Base-by-base conservation (phyloP, 2,329 filamentous ascomycete species). In the Pestalotiopsis sp. region DNA sequence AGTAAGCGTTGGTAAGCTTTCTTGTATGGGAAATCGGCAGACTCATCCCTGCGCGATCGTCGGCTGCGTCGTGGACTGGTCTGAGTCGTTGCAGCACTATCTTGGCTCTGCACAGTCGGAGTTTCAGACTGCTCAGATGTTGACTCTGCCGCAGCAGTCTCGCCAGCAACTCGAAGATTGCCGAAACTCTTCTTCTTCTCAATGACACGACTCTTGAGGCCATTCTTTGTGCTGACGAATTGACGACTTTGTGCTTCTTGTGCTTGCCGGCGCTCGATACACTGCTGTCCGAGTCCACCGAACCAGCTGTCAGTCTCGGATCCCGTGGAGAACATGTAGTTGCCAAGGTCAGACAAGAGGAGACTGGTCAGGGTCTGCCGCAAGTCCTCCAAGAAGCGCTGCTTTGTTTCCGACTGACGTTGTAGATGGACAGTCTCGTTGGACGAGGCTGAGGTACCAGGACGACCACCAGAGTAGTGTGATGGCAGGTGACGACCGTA, bases 241-340 rank as follows among this genome's bases (percentile, higher is more conserved):
- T 84, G 76, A 70, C 83, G 77, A 65, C 83, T 82, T 62, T 84
- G 83, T 52, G 82, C 81, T 69, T 89, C 84, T 39, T 86, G 79
- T 3, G 86, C 84, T 64, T 90, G 87, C 61, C 86, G 88, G 31
- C 89, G 84, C 52, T 91, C 88, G 66, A 91, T 89, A 75, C 89
- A 91, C 72, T 91, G 84, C 73, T 91, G 87, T 2, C 90, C 89
- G 6, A 94, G 79, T 14, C 88, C 88, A 66, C 88, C 85, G 73
- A 98, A 96, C 92, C 95, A 98, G 3, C 86, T 86, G 78, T 98
- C 96, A 0, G 95, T 98, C 82, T 99, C 96, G 57, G 94, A 97
- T 3, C 96, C 96, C 65, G 89, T 89, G n/a, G 91, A 90, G 79
- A 97, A 96, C 1, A 98, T 91, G 38, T 93, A 88, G 56, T 91